These are phyloP conservation scores for Fraxinus latifolia DNA, from an alignment of 305 asterid genomes.

Conservation along the genomic window DNA sequence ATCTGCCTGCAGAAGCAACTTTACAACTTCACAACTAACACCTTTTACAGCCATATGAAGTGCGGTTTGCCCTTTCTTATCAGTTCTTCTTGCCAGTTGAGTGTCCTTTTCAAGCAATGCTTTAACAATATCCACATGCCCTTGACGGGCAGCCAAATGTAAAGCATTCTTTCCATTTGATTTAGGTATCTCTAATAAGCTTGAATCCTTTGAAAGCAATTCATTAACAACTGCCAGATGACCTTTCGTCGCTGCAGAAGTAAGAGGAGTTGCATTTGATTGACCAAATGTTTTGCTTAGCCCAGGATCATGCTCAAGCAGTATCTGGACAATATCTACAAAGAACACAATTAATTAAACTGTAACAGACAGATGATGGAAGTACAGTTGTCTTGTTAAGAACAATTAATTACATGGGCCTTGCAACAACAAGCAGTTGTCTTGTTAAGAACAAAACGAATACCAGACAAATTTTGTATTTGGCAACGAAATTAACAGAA, in stretches of 20 bases:
- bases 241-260: constrained; percentile 80
- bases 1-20: constrained; percentile 70
- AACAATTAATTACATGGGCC: neutral
- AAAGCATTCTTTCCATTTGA: constrained; percentile 76
- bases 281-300: constrained; percentile 64
- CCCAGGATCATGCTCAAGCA: constrained; percentile 59
- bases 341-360: neutral
- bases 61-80: constrained; percentile 88
- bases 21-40: constrained; percentile 59
- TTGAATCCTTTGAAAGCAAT: constrained; percentile 57
- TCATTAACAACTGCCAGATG: constrained; percentile 68
- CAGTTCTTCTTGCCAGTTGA: constrained; percentile 67
- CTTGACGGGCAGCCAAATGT: constrained; percentile 84
- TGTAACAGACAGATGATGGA: neutral
- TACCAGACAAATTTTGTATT: neutral
- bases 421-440: neutral
- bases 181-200: constrained; percentile 60
- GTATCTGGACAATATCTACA: constrained; percentile 63
- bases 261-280: constrained; percentile 81
- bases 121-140: constrained; percentile 63
- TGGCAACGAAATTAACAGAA: neutral
- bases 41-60: constrained; percentile 88
- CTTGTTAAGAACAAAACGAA: neutral
- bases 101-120: constrained; percentile 74
- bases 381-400: neutral